These are phyloP conservation scores for Opeltia flavorubescens DNA, from an alignment of 495 filamentous ascomycete species.

Conservation along the genomic window DNA sequence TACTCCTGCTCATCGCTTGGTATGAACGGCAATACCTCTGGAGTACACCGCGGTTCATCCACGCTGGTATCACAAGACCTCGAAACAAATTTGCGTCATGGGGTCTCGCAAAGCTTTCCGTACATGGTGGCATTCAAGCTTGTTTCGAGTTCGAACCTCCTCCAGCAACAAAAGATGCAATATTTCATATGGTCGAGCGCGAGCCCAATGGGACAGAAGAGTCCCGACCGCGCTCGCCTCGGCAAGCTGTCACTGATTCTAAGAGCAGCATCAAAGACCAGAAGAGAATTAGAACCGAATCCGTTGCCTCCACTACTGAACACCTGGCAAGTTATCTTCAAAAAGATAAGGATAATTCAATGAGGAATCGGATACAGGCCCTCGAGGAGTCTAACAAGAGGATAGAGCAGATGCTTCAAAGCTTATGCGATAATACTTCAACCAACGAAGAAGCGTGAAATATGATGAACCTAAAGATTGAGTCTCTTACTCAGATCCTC, in stretches of 20 bases:
- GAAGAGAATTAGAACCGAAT: conserved; percentile 13
- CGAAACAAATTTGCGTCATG: conserved; percentile 22
- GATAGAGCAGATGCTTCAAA: conserved; percentile 20
- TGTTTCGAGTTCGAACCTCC: conserved; percentile 57
- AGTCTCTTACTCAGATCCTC: not conserved
- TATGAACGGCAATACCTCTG: conserved; percentile 10
- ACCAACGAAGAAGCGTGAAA: not conserved
- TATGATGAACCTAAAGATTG: no score
- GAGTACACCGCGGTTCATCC: conserved; percentile 8
- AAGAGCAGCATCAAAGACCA: not conserved
- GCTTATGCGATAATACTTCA: not conserved
- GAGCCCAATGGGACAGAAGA: conserved; percentile 21
- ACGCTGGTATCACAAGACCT: conserved; percentile 8
- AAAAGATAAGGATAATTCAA: conserved; percentile 12
- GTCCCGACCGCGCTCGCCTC: no score
- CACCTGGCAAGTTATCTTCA: conserved; percentile 16
- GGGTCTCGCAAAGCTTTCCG: conserved; percentile 38
- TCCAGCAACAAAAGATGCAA: conserved; percentile 35
- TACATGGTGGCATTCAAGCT: conserved; percentile 50
- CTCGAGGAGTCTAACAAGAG: conserved; percentile 18
- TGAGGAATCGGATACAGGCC: conserved; percentile 15
- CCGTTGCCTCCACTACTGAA: conserved; percentile 17
- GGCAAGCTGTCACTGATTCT: conserved; percentile 3
- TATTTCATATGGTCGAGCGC: conserved; percentile 38
- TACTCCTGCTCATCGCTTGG: conserved; percentile 43